phyloP scores from a whole-genome alignment of 108 stramenopile species.

The Seminavis robusta region DNA sequence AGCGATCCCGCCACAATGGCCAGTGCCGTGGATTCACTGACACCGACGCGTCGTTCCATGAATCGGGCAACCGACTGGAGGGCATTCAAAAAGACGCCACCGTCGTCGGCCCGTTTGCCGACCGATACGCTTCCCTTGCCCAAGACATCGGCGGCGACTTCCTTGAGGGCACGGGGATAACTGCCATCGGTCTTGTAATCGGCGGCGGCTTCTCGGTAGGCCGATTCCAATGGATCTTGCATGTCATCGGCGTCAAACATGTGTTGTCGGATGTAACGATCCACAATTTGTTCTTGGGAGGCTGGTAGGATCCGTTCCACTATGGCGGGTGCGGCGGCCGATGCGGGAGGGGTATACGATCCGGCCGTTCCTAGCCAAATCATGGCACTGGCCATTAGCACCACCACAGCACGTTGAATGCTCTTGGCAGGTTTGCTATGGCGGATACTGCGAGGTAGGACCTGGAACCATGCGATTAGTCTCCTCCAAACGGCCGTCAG shows the following conservation, averaged over 20 bases:
- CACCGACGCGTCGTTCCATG: conserved; percentile 18
- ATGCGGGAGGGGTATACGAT: background rate
- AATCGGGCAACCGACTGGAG: conserved; percentile 12
- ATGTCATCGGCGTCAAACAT: conserved; percentile 82
- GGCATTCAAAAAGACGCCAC: conserved; percentile 15
- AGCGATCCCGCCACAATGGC: conserved; percentile 21
- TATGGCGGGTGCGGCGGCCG: background rate
- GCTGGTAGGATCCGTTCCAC: conserved; percentile 11
- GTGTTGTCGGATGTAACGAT: conserved; percentile 61
- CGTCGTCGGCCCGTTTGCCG: background rate
- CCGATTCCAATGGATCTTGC: conserved; percentile 74
- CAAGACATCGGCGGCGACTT: conserved; percentile 29
- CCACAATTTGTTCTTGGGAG: conserved; percentile 59
- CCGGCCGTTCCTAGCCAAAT: background rate
- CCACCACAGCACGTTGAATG: background rate
- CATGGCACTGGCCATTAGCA: background rate
- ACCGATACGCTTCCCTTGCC: conserved; percentile 22
- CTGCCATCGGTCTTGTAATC: conserved; percentile 30
- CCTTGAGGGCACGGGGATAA: conserved; percentile 31
- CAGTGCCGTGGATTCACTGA: conserved; percentile 37
- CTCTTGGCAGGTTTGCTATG: no score
- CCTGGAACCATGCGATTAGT: no score
- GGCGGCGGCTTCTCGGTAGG: conserved; percentile 65
- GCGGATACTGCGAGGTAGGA: no score
- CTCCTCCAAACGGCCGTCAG: no score